phyloP scores from a whole-genome alignment of 1,139 yeast genomes.

The Tardiomyces digboiensis region DNA sequence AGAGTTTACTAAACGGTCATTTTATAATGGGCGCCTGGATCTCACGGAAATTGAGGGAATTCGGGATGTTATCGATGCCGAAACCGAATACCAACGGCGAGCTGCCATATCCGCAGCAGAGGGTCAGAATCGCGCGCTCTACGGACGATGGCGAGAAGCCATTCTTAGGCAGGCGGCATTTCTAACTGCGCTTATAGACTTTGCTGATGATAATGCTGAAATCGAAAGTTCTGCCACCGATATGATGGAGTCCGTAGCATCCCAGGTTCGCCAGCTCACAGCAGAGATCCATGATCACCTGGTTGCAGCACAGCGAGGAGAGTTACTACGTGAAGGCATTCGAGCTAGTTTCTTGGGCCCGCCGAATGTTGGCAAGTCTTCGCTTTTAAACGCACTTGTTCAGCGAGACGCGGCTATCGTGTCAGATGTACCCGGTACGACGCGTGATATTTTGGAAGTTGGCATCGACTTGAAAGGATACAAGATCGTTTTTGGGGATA shows the following conservation, averaged over 20 bases:
- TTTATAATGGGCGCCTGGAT: constrained; percentile 55
- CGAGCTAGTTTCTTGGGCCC: constrained; percentile 74
- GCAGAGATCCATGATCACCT: constrained; percentile 38
- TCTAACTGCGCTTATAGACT: constrained; percentile 83
- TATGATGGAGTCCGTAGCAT: constrained; percentile 39
- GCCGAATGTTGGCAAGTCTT: constrained; percentile 96
- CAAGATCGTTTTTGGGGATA: constrained; percentile 79
- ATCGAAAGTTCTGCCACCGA: constrained; percentile 43
- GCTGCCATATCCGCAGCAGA: constrained; percentile 67
- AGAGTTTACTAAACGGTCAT: constrained; percentile 83
- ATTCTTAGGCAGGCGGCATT: constrained; percentile 62
- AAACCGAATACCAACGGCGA: constrained; percentile 78
- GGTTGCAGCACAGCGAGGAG: constrained; percentile 18
- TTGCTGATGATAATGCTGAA: constrained; percentile 86
- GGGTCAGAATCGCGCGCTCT: constrained; percentile 51
- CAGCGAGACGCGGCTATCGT: constrained; percentile 86
- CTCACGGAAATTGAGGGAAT: constrained; percentile 88
- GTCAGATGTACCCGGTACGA: constrained; percentile 88
- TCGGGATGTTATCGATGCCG: constrained; percentile 84
- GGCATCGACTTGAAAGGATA: constrained; percentile 77
- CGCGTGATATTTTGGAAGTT: constrained; percentile 80
- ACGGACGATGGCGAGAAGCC: constrained; percentile 56
- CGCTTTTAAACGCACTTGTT: constrained; percentile 64
- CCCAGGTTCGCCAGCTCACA: constrained; percentile 33
- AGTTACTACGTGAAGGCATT: constrained; percentile 64